These are phyloP conservation scores for Microstroma glucosiphilum DNA, from an alignment of 1,284 basidiomycete genomes.

Conservation along the genomic window DNA sequence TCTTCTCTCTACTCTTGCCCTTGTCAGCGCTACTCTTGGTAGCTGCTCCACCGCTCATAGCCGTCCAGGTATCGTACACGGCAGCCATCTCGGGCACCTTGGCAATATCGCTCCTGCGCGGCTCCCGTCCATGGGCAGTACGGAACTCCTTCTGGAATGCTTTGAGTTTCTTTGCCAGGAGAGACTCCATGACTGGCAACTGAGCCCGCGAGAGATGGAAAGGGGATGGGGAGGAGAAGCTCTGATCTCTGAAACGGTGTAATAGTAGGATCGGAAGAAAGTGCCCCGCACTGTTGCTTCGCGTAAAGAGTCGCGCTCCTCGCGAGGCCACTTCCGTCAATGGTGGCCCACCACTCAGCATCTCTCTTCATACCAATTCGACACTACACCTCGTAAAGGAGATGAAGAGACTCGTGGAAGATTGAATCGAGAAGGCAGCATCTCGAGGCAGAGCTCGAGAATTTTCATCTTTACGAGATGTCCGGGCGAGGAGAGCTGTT, in stretches of 20 bases:
- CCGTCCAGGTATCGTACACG: constrained; percentile 38
- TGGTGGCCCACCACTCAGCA: too few species aligned
- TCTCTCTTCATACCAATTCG: background rate
- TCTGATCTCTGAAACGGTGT: too few species aligned
- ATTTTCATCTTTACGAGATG: too few species aligned
- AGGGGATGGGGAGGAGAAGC: too few species aligned
- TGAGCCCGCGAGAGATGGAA: too few species aligned
- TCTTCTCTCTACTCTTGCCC: constrained; percentile 8
- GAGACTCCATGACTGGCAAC: background rate
- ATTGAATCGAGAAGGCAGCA: too few species aligned
- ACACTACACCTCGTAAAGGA: background rate
- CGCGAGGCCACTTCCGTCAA: too few species aligned
- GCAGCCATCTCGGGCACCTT: constrained; percentile 29
- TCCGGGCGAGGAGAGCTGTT: too few species aligned
- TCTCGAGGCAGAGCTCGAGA: too few species aligned
- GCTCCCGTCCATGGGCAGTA: constrained; percentile 30
- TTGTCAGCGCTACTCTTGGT: background rate
- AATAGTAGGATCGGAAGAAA: too few species aligned
- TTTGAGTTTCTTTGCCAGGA: constrained; percentile 1
- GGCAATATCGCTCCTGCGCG: constrained; percentile 35
- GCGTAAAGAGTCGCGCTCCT: too few species aligned
- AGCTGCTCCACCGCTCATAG: constrained; percentile 17
- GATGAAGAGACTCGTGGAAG: background rate
- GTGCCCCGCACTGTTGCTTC: too few species aligned
- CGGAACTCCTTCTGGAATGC: constrained; percentile 4